phyloP scores from a whole-genome alignment of 2,329 filamentous ascomycete genomes.

The Cladosporium cucumerinum region DNA sequence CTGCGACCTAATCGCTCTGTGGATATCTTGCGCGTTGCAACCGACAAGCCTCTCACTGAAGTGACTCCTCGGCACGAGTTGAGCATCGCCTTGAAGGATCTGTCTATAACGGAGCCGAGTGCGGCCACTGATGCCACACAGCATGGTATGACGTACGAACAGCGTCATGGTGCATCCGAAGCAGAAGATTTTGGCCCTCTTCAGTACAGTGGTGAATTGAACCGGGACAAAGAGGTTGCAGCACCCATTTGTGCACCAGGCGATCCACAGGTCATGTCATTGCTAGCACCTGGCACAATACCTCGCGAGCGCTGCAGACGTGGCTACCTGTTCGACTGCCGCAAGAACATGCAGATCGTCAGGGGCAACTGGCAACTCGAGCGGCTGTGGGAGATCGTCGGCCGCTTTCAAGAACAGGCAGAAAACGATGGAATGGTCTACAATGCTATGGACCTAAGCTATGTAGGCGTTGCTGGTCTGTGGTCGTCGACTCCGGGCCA shows the following conservation, averaged over 20 bases:
- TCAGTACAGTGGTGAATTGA: not conserved
- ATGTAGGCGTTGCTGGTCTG: constrained; percentile 68
- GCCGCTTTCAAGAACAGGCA: constrained; percentile 62
- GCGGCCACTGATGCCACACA: constrained; percentile 9
- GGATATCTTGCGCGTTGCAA: constrained; percentile 46
- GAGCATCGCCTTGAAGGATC: constrained; percentile 22
- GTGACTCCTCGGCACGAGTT: constrained; percentile 46
- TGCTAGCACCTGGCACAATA: constrained; percentile 35
- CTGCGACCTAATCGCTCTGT: constrained; percentile 52
- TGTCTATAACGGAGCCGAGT: constrained; percentile 26
- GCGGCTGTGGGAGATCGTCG: constrained; percentile 74
- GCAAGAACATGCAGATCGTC: constrained; percentile 64
- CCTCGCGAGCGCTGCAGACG: constrained; percentile 54
- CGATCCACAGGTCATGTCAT: constrained; percentile 22
- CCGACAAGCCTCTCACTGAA: constrained; percentile 40
- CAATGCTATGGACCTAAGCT: constrained; percentile 67
- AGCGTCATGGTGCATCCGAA: constrained; percentile 13
- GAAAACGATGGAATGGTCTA: constrained; percentile 68
- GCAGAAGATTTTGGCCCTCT: constrained; percentile 29
- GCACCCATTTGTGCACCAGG: constrained; percentile 16
- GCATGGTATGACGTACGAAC: not conserved
- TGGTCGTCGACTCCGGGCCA: constrained; percentile 63
- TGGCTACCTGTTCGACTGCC: constrained; percentile 57
- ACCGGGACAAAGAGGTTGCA: constrained; percentile 10
- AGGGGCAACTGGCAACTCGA: constrained; percentile 71